These are phyloP conservation scores for Thelonectria discophora DNA, from an alignment of 2,329 filamentous ascomycete genomes.

Conservation along the genomic window DNA sequence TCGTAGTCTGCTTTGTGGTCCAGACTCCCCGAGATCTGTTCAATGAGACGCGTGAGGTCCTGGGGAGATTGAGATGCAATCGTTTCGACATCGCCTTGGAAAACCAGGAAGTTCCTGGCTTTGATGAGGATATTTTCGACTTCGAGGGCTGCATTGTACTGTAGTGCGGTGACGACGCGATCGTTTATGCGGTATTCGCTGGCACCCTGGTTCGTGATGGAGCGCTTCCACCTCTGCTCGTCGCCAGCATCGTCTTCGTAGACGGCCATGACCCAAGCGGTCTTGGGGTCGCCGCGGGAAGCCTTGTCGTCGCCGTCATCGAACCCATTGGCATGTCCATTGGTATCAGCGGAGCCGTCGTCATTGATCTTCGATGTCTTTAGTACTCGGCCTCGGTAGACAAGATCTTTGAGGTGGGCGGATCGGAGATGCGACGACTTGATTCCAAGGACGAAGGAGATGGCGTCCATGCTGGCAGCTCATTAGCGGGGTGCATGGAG, in stretches of 20 bases:
- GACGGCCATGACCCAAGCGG: conserved; percentile 98
- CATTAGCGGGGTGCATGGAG: conserved; percentile 12
- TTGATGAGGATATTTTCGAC: conserved; percentile 97
- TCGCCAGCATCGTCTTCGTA: conserved; percentile 97
- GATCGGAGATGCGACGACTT: conserved; percentile 98
- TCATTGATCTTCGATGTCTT: conserved; percentile 93
- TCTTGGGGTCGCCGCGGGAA: conserved; percentile 85
- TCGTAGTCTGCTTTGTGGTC: conserved; percentile 97
- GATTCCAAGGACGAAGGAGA: conserved; percentile 98
- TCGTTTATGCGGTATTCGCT: conserved; percentile 99
- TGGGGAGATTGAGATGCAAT: conserved; percentile 95
- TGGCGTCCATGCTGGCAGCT: conserved; percentile 87
- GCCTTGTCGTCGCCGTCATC: conserved; percentile 69
- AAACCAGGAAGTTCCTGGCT: conserved; percentile 96
- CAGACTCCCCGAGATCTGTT: conserved; percentile 96
- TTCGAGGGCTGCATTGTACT: conserved; percentile 94
- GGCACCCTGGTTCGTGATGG: conserved; percentile 85
- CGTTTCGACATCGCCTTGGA: conserved; percentile 96
- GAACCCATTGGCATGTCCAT: conserved; percentile 70
- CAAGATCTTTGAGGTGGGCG: conserved; percentile 89
- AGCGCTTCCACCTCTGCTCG: conserved; percentile 94
- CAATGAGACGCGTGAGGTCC: conserved; percentile 91
- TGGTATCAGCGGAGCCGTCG: conserved; percentile 77
- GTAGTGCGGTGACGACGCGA: conserved; percentile 82
- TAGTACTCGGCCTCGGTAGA: conserved; percentile 94